Evolutionary conservation across 2,329 filamentous ascomycete species (phyloP).

Genomic region (Ophidiomyces ophidiicola): DNA sequence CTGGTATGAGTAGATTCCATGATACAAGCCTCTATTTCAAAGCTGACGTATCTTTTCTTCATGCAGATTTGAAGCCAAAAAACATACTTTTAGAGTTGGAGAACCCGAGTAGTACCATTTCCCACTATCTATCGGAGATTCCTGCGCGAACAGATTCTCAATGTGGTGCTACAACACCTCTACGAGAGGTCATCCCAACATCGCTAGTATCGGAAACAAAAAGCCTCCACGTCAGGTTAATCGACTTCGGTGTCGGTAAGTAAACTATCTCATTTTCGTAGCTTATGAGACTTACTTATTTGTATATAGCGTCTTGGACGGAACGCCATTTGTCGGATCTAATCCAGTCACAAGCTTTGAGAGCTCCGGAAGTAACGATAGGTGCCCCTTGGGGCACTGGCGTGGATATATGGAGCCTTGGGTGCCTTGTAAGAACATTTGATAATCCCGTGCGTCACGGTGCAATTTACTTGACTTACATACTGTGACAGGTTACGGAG

Average conservation of each 20-base stretch:
- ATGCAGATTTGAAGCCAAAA: conserved; percentile 19
- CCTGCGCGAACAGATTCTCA: conserved; percentile 12
- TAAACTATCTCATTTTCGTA: not conserved
- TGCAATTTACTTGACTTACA: not conserved
- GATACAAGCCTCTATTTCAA: conserved; percentile 6
- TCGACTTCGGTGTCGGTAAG: conserved; percentile 19
- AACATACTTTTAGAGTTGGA: conserved; percentile 21
- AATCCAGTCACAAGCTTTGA: conserved; percentile 18
- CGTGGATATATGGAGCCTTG: conserved; percentile 24
- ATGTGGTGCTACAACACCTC: conserved; percentile 11
- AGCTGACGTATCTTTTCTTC: not conserved
- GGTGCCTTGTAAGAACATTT: conserved; percentile 20
- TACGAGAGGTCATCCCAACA: conserved; percentile 20
- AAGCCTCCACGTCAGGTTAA: conserved; percentile 15
- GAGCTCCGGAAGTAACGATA: conserved; percentile 21
- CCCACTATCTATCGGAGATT: conserved; percentile 17
- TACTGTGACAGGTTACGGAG: conserved; percentile 16
- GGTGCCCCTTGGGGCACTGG: conserved; percentile 19
- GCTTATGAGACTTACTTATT: conserved; percentile 5
- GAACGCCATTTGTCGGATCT: conserved; percentile 15
- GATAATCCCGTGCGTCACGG: not conserved
- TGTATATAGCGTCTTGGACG: conserved; percentile 15
- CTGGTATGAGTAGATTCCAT: conserved; percentile 16
- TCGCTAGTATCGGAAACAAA: conserved; percentile 17
- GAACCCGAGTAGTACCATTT: conserved; percentile 13